These are phyloP conservation scores for Opeltia flavorubescens DNA, from an alignment of 495 filamentous ascomycete genomes.

Conservation along the genomic window DNA sequence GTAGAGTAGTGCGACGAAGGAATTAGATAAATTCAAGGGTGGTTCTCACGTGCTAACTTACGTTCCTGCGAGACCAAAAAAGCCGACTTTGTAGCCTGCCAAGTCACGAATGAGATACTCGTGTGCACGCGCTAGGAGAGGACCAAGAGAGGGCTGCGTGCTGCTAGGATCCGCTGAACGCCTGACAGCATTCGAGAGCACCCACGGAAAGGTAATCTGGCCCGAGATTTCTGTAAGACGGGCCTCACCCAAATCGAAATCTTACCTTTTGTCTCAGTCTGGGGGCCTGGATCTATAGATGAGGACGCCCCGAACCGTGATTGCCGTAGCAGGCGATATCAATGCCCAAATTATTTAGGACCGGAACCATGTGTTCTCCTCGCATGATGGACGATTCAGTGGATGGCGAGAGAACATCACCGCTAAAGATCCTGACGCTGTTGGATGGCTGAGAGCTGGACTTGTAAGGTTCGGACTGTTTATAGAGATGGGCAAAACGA, in stretches of 20 bases:
- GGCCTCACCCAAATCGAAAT: neutral
- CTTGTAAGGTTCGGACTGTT: neutral
- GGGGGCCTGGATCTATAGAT: neutral
- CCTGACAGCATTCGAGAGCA: neutral
- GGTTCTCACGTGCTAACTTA: neutral
- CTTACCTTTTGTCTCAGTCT: neutral
- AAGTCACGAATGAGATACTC: constrained; percentile 3
- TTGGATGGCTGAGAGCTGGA: too few species aligned
- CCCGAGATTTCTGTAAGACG: neutral
- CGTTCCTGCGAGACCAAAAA: constrained; percentile 3
- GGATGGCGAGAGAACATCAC: neutral
- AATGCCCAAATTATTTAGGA: neutral
- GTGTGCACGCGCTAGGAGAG: neutral
- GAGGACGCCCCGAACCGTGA: neutral
- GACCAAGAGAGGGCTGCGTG: too few species aligned
- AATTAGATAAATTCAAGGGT: neutral
- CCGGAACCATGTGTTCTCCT: neutral
- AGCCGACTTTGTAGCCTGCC: constrained; percentile 1
- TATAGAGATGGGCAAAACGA: neutral
- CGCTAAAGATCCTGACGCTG: neutral
- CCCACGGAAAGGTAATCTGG: constrained; percentile 3
- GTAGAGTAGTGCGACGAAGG: neutral
- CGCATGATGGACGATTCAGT: neutral
- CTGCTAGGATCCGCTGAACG: too few species aligned
- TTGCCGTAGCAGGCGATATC: neutral